Conservation (phyloP, 352 stramenopile genomes). For the Phytophthora sp. region DNA sequence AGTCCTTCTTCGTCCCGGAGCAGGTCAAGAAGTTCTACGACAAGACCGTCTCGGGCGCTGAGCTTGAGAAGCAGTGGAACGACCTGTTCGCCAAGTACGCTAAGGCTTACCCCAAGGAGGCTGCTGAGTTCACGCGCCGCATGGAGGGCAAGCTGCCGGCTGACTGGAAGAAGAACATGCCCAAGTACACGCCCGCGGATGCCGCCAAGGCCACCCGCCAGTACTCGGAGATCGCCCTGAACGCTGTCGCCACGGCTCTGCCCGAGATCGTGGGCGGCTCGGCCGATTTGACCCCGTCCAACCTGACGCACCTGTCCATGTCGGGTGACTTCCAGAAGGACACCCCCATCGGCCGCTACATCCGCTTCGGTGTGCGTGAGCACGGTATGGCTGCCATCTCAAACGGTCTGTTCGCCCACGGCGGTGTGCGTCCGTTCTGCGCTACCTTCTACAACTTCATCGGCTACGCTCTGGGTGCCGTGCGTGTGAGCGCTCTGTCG, state of each 20-base stretch:
- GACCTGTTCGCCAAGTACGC: constrained; percentile 93
- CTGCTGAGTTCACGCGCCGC: constrained; percentile 94
- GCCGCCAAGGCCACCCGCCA: constrained; percentile 94
- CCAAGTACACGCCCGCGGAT: constrained; percentile 90
- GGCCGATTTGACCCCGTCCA: constrained; percentile 98
- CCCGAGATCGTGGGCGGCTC: constrained; percentile 98
- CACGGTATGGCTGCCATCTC: constrained; percentile 98
- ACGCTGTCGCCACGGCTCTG: constrained; percentile 91
- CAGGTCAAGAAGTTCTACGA: constrained; percentile 95
- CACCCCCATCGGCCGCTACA: constrained; percentile 95
- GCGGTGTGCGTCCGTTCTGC: constrained; percentile 96
- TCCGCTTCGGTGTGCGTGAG: constrained; percentile 99
- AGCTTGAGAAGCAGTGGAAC: constrained; percentile 91
- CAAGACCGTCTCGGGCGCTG: constrained; percentile 73
- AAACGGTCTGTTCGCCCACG: constrained; percentile 99
- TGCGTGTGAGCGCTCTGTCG: constrained; percentile 96
- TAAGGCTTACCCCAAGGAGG: constrained; percentile 90
- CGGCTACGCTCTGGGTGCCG: constrained; percentile 96
- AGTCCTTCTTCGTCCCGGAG: constrained; percentile 94
- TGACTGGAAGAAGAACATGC: constrained; percentile 93
- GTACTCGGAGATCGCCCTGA: constrained; percentile 95
- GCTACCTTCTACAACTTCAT: constrained; percentile 99
- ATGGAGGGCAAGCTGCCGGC: constrained; percentile 93
- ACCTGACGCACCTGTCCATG: constrained; percentile 96
- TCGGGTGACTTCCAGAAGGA: constrained; percentile 98